Percentiles rank a stretch among this genome's conserved stretches.
Evolutionary conservation across 805 yeast genomes (phyloP).

Genomic region (Saccharomycopsis sp.): DNA sequence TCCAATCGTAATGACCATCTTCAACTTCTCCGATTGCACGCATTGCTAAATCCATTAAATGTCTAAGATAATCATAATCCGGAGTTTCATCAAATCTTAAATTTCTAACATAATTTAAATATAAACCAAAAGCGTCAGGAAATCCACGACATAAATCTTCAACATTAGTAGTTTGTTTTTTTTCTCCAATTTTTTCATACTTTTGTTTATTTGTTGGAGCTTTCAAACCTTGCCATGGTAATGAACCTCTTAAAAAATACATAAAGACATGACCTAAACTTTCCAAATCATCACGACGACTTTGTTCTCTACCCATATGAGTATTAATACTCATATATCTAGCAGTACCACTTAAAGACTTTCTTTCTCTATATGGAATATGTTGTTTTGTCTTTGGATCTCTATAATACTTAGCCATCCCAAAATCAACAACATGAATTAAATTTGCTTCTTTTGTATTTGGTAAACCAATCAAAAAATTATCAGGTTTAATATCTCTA

Average conservation of each 20-base stretch:
- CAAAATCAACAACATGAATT: slow-evolving; percentile 70
- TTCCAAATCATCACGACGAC: slow-evolving; percentile 75
- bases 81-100: slow-evolving; percentile 75
- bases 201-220: slow-evolving; percentile 79
- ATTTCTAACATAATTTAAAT: slow-evolving; percentile 54
- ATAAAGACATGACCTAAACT: slow-evolving; percentile 75
- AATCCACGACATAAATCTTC: slow-evolving; percentile 49
- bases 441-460: slow-evolving; percentile 51
- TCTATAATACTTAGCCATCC: slow-evolving; percentile 80
- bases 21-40: slow-evolving; percentile 46
- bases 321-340: slow-evolving; percentile 83
- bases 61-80: slow-evolving; percentile 56
- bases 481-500: slow-evolving; percentile 79
- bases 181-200: slow-evolving; percentile 77
- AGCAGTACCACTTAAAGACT: slow-evolving; percentile 76
- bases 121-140: slow-evolving; percentile 67
- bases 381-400: slow-evolving; percentile 74
- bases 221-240: slow-evolving; percentile 88
- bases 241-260: slow-evolving; percentile 65
- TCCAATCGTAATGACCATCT: slow-evolving; percentile 73
- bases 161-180: slow-evolving; percentile 61
- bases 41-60: slow-evolving; percentile 49
- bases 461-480: slow-evolving; percentile 61
- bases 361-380: slow-evolving; percentile 73
- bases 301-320: slow-evolving; percentile 78